Base-by-base conservation (phyloP, 2,329 filamentous ascomycete genomes). In the Aureobasidium uvarum region DNA sequence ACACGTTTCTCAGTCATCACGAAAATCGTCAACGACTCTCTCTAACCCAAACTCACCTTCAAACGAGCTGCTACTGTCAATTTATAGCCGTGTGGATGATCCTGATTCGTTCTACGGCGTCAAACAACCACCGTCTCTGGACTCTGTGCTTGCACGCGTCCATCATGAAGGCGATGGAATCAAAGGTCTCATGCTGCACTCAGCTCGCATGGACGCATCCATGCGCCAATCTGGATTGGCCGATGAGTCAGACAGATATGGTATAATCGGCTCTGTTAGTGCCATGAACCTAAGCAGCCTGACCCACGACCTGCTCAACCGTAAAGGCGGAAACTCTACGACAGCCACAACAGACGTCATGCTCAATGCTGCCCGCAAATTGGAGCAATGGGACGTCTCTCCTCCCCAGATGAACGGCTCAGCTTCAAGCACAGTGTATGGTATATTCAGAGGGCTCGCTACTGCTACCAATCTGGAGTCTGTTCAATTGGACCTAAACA, bases 41-140 rank as follows among this genome's bases (percentile, higher is more conserved):
- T 69, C 69, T 74, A 81, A 54, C 79, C 87, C 75, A 14, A 73
- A 73, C 0, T 70, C 74, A 33, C 66, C 81, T 31, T 84, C 90
- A 7, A 83, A 85, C 3, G 86, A 90, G 36, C 81, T 96, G 1
- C 80, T 98, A 14, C 82, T 96, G 51, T 81, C 85, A 0, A 93
- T 99, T 2, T 99, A 95, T 74, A 89, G 91, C 73, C 94, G 91
- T 67, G 90, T 99, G 54, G 93, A 97, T 73, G 96, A 99, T 72
- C 94, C 93, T 1, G 95, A 99, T 75, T 89, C 92, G 0, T 99
- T 96, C 75, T 99, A 99, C 73, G 96, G 95, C 4, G 83, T 97
- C 8, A 86, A 91, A 48, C 90, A 96, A 75, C 85, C 86, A 46
- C 85, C 92, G 7, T 92, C 87, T 66, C 78, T 99, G 18, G 81